Percentiles rank a stretch among this genome's conserved stretches.
Evolutionary conservation across 2,329 filamentous ascomycete species (phyloP).

Genomic region (Trichoderma cornu-damae): DNA sequence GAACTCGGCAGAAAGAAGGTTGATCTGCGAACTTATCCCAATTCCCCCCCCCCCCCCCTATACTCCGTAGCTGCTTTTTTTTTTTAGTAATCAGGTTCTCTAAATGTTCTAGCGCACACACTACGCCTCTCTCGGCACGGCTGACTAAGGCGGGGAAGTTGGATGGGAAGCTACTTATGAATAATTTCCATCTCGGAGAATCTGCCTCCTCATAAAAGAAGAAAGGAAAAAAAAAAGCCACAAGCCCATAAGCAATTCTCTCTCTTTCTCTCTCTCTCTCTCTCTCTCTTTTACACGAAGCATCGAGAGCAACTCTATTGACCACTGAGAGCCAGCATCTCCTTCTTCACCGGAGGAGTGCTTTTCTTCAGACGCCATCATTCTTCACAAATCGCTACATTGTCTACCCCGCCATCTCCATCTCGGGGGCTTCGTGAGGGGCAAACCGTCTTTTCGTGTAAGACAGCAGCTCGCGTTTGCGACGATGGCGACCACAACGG

Average conservation of each 20-base stretch:
- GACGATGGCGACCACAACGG: constrained; percentile 64
- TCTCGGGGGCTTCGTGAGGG: neutral
- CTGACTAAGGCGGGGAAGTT: constrained; percentile 8
- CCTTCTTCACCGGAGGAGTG: neutral
- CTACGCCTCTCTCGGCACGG: neutral
- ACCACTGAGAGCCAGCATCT: neutral
- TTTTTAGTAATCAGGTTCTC: neutral
- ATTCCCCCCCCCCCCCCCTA: too few relatives aligned
- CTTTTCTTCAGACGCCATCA: neutral
- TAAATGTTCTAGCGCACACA: neutral
- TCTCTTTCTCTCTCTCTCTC: neutral
- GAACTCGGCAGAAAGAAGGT: too few relatives aligned
- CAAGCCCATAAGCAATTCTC: neutral
- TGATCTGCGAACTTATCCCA: too few relatives aligned
- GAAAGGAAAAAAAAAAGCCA: too few relatives aligned
- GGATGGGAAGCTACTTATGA: neutral
- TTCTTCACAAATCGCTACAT: neutral
- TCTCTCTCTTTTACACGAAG: neutral
- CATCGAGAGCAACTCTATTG: neutral
- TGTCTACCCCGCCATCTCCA: constrained; percentile 13
- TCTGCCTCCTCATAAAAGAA: neutral
- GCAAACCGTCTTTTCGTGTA: neutral
- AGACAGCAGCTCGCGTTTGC: constrained; percentile 32
- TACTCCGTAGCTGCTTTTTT: too few relatives aligned
- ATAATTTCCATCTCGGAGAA: too few relatives aligned